phyloP scores from a whole-genome alignment of 2,329 filamentous ascomycete species.

The Cytospora piceicola region DNA sequence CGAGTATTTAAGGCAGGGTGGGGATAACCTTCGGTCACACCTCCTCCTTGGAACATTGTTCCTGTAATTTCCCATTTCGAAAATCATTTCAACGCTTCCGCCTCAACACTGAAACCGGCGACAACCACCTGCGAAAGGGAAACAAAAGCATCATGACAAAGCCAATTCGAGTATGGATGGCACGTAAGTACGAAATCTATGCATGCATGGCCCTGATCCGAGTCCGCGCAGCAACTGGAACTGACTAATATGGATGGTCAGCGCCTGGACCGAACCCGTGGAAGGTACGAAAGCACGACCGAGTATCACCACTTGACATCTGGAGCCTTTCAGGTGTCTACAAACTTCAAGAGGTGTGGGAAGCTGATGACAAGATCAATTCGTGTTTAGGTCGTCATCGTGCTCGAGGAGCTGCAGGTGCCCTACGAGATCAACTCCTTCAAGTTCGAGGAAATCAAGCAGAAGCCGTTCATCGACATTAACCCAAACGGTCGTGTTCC shows the following conservation, averaged over 20 bases:
- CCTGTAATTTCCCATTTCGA: background rate
- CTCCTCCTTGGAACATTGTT: background rate
- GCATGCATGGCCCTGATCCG: too few relatives aligned
- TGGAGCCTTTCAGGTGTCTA: background rate
- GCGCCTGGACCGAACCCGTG: background rate
- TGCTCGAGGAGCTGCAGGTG: constrained; percentile 4
- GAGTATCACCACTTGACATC: background rate
- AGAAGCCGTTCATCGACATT: constrained; percentile 7
- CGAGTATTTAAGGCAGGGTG: background rate
- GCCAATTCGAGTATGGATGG: constrained; percentile 12
- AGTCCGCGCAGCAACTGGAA: background rate
- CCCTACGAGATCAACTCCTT: background rate
- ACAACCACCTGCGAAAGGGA: background rate
- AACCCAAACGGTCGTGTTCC: constrained; percentile 36
- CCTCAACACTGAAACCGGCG: background rate
- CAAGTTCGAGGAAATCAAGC: constrained; percentile 6
- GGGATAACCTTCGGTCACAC: background rate
- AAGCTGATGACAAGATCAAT: background rate
- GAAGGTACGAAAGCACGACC: background rate
- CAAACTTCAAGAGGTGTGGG: background rate
- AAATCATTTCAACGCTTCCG: background rate
- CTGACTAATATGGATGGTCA: background rate
- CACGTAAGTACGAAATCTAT: constrained; percentile 7
- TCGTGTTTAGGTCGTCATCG: background rate
- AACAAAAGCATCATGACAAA: constrained; percentile 6